These are phyloP conservation scores for Boletus reticuloceps DNA, from an alignment of 768 basidiomycete genomes.

Conservation along the genomic window DNA sequence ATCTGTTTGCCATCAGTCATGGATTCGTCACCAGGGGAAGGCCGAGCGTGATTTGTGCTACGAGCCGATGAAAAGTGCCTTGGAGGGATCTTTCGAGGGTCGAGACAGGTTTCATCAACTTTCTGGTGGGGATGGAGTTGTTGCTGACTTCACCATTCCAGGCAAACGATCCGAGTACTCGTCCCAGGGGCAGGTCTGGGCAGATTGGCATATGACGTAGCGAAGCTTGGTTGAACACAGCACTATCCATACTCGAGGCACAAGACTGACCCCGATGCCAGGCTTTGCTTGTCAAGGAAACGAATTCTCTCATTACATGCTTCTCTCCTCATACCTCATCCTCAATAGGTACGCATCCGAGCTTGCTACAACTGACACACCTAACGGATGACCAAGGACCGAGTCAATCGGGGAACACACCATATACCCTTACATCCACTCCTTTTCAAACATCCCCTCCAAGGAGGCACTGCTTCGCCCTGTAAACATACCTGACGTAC, in stretches of 20 bases:
- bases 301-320: conserved; percentile 95
- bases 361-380: not conserved
- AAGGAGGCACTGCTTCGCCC: conserved; percentile 60
- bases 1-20: not conserved
- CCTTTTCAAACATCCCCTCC: conserved; percentile 79
- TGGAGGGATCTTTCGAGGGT: conserved; percentile 58
- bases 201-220: conserved; percentile 85
- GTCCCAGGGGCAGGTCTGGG: conserved; percentile 91
- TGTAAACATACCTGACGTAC: conserved; percentile 79
- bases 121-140: not conserved
- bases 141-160: conserved; percentile 15
- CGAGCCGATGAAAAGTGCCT: conserved; percentile 73
- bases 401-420: conserved; percentile 63
- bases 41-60: conserved; percentile 79
- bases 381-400: conserved; percentile 43
- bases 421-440: conserved; percentile 88
- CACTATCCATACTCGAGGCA: not conserved
- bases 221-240: conserved; percentile 59
- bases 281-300: conserved; percentile 93
- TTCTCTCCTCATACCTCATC: conserved; percentile 84
- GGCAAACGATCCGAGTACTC: conserved; percentile 65
- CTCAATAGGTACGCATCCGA: conserved; percentile 66
- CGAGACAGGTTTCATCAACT: conserved; percentile 42
- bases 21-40: conserved; percentile 50
- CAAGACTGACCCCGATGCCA: conserved; percentile 27